Base-by-base conservation (phyloP, 2,329 filamentous ascomycete species). In the Parasarocladium wereldwijsianum region DNA sequence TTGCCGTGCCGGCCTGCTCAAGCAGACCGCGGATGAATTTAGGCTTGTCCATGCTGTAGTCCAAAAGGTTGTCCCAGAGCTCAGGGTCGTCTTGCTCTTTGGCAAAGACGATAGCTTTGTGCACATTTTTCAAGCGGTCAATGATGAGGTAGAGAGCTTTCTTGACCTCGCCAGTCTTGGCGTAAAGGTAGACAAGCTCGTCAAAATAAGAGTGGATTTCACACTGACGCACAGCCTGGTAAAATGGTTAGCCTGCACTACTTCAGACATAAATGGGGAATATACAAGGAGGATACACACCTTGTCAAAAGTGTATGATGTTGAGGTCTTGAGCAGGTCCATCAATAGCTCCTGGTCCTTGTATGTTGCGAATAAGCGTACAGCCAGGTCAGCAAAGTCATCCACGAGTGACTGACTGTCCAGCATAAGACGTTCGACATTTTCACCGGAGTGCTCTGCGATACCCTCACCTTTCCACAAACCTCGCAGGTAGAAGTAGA, bases 21-120 rank as follows among this genome's bases (percentile, higher is more conserved):
- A 98, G 70, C 4, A 98, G 61, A 0, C 82, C 86, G 9, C 83
- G 77, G 40, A 98, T 96, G 55, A 98, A 98, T 23, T 73, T 73
- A 1, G 90, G 90, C 47, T 94, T 93, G 55, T 94, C 85, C 90
- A 98, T 96, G 36, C 81, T 87, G 52, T 96, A 96, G 42, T 87
- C 75, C 5, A 98, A 69, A 6, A 98, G 64, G 45, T 96, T 86
- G 39, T 93, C 81, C 90, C 90, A 98, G 0, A 98, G 65, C 42
- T 94, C 86, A 0, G 77, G 75, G 43, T 94, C 86, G 38, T 90
- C 76, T 47, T 96, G 85, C 37, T 86, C 78, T 51, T 94, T 94
- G 32, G 85, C 86, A 45, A 98, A 98, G 2, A 78, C 70, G 41
- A 98, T 98, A 7, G 90, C 90, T 41, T 90, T 85, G 29, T 77